Percentiles rank a stretch among this genome's conserved stretches.
phyloP scores from a whole-genome alignment of 306 rosid species.

The Pyrus pyrifolia region DNA sequence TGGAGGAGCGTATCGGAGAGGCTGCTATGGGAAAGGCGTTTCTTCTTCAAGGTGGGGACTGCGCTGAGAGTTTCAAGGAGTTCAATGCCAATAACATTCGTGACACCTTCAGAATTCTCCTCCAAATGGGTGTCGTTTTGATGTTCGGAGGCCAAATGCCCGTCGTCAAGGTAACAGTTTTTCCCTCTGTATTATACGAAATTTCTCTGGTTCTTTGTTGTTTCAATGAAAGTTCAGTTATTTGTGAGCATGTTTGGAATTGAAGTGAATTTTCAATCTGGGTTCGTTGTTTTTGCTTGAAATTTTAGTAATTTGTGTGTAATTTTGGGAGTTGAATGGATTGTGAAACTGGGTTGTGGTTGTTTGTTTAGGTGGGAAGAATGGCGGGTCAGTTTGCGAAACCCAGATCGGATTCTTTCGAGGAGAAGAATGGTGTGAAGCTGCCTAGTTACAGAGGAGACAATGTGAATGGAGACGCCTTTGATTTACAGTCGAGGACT shows the following conservation, averaged over 20 bases:
- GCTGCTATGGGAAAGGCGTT: constrained; percentile 94
- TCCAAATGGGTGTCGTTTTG: constrained; percentile 89
- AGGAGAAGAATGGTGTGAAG: constrained; percentile 87
- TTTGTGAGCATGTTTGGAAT: background rate
- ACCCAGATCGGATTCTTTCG: constrained; percentile 90
- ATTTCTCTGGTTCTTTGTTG: background rate
- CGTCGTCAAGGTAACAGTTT: constrained; percentile 59
- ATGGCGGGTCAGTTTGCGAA: constrained; percentile 99
- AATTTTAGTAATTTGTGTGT: background rate
- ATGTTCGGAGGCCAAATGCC: constrained; percentile 99
- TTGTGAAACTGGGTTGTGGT: constrained; percentile 8
- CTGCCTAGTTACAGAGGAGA: constrained; percentile 98
- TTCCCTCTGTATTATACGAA: background rate
- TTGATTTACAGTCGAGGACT: constrained; percentile 66
- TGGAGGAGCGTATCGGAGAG: constrained; percentile 68
- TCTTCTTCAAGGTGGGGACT: constrained; percentile 86
- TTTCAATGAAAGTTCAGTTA: background rate
- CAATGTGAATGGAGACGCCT: constrained; percentile 86
- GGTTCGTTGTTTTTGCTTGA: background rate
- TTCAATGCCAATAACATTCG: constrained; percentile 90
- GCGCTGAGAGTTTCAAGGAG: constrained; percentile 98
- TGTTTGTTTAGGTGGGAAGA: constrained; percentile 68
- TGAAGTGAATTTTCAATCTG: background rate
- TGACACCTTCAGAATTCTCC: constrained; percentile 81
- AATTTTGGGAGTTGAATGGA: background rate